Conservation (phyloP, 805 yeast species). For the Pichia cabralensis region DNA sequence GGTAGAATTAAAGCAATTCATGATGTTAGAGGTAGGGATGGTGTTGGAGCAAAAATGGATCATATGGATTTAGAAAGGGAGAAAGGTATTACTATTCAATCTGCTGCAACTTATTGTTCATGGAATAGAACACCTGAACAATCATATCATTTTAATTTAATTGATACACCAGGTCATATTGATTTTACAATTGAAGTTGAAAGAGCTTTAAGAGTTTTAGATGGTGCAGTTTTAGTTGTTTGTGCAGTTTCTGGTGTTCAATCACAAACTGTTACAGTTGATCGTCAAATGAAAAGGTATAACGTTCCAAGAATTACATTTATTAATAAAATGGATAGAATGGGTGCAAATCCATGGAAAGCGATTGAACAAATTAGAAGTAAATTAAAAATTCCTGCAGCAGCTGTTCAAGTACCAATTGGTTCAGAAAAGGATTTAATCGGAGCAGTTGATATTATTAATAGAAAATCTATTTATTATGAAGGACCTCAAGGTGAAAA, state of each 20-base stretch:
- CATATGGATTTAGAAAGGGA: slow-evolving; percentile 98
- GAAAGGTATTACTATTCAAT: slow-evolving; percentile 96
- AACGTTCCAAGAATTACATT: slow-evolving; percentile 95
- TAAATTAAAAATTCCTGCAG: slow-evolving; percentile 88
- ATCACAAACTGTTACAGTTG: slow-evolving; percentile 97
- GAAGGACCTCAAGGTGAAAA: slow-evolving; percentile 87
- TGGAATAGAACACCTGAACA: slow-evolving; percentile 69
- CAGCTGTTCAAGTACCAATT: slow-evolving; percentile 96
- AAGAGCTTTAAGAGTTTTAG: slow-evolving; percentile 94
- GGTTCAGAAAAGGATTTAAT: slow-evolving; percentile 79
- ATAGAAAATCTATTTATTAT: slow-evolving; percentile 77
- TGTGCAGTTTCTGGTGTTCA: slow-evolving; percentile 99
- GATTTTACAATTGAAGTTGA: slow-evolving; percentile 98
- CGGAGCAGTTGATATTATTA: slow-evolving; percentile 89
- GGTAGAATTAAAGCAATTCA: slow-evolving; percentile 96
- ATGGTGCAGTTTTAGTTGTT: slow-evolving; percentile 96
- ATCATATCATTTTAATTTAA: slow-evolving; percentile 77
- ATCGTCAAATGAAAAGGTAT: slow-evolving; percentile 97
- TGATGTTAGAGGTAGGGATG: slow-evolving; percentile 93
- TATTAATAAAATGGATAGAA: slow-evolving; percentile 96
- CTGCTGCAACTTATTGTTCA: slow-evolving; percentile 97
- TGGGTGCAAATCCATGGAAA: slow-evolving; percentile 97
- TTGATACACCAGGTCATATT: slow-evolving; percentile 98
- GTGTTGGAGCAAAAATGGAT: slow-evolving; percentile 99
- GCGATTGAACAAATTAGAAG: slow-evolving; percentile 85